phyloP scores from a whole-genome alignment of 176 grass and related monocot species.

The Musa beccarii region DNA sequence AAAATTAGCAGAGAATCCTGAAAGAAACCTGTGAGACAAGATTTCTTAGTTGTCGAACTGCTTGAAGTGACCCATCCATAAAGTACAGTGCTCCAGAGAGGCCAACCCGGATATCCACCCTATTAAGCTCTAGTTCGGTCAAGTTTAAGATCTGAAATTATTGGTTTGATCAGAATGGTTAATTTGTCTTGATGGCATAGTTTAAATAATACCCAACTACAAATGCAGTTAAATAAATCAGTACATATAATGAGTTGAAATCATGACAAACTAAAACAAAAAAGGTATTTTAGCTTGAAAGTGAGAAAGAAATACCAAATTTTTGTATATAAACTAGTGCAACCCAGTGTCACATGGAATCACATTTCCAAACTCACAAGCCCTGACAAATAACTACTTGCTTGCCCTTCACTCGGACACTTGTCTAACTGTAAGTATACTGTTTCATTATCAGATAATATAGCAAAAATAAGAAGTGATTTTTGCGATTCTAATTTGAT shows the following conservation, averaged over 20 bases:
- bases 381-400: no score
- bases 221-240: neutral
- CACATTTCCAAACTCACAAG: neutral
- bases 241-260: neutral
- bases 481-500: no score
- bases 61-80: slow-evolving; percentile 93
- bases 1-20: slow-evolving; percentile 12
- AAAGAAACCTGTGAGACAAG: slow-evolving; percentile 81
- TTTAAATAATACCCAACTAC: neutral
- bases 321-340: no score
- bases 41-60: slow-evolving; percentile 76
- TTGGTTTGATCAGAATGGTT: slow-evolving; percentile 12
- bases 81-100: slow-evolving; percentile 83
- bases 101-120: slow-evolving; percentile 87
- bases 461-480: no score
- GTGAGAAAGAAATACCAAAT: neutral
- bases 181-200: neutral
- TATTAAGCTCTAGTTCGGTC: slow-evolving; percentile 92
- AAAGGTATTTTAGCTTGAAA: neutral
- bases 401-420: no score
- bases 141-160: slow-evolving; percentile 90
- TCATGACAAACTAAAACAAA: neutral
- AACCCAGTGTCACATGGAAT: neutral
- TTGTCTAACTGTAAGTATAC: no score
- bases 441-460: no score